Conservation (phyloP, 2,329 filamentous ascomycete genomes). For the Plectosphaerella sp. region DNA sequence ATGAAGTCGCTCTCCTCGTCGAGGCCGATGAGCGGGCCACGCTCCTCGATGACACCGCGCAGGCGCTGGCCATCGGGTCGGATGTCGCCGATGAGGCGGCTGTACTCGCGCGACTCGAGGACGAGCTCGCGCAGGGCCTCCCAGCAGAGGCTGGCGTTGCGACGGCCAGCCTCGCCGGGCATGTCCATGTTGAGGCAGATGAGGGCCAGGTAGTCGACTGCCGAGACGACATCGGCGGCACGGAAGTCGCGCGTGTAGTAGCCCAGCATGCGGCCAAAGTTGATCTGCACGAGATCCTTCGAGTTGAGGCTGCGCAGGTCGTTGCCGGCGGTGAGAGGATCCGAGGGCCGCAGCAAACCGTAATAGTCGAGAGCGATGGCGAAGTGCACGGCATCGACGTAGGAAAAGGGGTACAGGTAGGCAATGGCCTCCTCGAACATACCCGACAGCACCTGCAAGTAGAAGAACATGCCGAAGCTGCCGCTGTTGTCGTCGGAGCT, state of each 20-base stretch:
- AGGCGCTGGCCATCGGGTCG: slow-evolving; percentile 80
- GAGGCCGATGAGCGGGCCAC: slow-evolving; percentile 75
- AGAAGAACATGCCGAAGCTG: slow-evolving; percentile 87
- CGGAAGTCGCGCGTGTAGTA: slow-evolving; percentile 97
- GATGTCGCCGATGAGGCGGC: slow-evolving; percentile 88
- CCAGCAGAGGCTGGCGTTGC: slow-evolving; percentile 80
- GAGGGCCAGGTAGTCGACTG: slow-evolving; percentile 87
- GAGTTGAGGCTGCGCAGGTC: slow-evolving; percentile 65
- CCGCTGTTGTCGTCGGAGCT: slow-evolving; percentile 71
- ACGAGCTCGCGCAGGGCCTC: slow-evolving; percentile 91
- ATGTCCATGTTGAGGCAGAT: slow-evolving; percentile 91
- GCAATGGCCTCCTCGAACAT: slow-evolving; percentile 92
- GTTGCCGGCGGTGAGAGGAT: slow-evolving; percentile 69
- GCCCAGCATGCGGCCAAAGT: slow-evolving; percentile 89
- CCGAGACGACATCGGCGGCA: slow-evolving; percentile 80
- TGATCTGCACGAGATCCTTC: slow-evolving; percentile 73
- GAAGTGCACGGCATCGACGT: slow-evolving; percentile 92
- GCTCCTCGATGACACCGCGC: slow-evolving; percentile 81
- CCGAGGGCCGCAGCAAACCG: slow-evolving; percentile 80
- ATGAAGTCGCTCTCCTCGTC: slow-evolving; percentile 79
- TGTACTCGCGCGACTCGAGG: slow-evolving; percentile 95
- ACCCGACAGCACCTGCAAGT: slow-evolving; percentile 83
- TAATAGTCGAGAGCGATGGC: slow-evolving; percentile 86
- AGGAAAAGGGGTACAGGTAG: slow-evolving; percentile 87
- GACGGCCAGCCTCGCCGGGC: slow-evolving; percentile 65